Conservation (phyloP, 2,329 filamentous ascomycete species). For the Ascochyta clinopodiicola region DNA sequence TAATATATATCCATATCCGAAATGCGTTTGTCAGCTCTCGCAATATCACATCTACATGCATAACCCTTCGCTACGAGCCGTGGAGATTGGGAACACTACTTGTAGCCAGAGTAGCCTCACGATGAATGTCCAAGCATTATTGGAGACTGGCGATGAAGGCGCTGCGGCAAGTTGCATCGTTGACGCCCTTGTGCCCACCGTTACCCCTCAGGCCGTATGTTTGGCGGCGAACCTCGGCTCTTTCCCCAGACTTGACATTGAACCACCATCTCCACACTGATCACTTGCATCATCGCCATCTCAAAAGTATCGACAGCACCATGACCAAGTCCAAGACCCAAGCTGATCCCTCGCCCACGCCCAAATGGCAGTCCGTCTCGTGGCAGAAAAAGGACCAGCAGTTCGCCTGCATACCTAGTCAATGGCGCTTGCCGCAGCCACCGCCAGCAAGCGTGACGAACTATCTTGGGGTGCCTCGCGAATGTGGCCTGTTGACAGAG, state of each 20-base stretch:
- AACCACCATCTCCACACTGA: constrained; percentile 2
- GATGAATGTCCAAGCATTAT: neutral
- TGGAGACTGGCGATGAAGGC: neutral
- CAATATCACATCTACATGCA: neutral
- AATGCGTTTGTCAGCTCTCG: neutral
- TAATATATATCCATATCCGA: constrained; percentile 1
- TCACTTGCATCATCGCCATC: neutral
- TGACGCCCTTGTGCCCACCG: neutral
- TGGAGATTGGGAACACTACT: neutral
- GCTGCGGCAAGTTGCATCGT: neutral
- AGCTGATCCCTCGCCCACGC: constrained; percentile 15
- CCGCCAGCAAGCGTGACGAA: constrained; percentile 34
- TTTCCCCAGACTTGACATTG: constrained; percentile 4
- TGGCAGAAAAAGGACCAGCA: constrained; percentile 54
- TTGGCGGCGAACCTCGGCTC: constrained; percentile 10
- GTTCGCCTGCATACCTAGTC: constrained; percentile 49
- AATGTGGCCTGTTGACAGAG: constrained; percentile 59
- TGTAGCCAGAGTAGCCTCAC: neutral
- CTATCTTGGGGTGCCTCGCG: constrained; percentile 57
- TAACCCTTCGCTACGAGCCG: neutral
- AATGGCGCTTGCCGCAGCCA: constrained; percentile 50
- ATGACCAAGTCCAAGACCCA: constrained; percentile 23
- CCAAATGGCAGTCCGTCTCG: constrained; percentile 51
- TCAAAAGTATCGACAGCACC: constrained; percentile 1
- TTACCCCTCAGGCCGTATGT: constrained; percentile 24